These are phyloP conservation scores for Hemileia vastatrix DNA, from an alignment of 1,284 basidiomycete species.

Conservation along the genomic window DNA sequence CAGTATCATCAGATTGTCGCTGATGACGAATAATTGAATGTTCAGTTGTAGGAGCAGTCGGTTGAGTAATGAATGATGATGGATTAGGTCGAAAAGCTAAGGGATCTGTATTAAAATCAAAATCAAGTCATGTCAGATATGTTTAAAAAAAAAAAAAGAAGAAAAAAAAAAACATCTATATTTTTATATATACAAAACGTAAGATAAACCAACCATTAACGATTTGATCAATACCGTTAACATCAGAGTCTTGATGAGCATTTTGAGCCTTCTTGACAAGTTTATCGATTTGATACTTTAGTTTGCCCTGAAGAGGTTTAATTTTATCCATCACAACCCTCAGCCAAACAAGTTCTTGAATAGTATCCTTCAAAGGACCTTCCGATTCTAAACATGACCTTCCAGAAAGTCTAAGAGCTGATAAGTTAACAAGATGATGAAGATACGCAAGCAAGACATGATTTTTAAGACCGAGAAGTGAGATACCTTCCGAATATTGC, in stretches of 20 bases:
- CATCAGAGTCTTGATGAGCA: conserved; percentile 50
- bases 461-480: conserved; percentile 78
- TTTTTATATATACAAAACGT: too few species aligned
- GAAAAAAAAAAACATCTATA: conserved; percentile 1
- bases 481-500: conserved; percentile 71
- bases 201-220: conserved; percentile 54
- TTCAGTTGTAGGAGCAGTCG: background rate
- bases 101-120: conserved; percentile 55
- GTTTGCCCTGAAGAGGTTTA: conserved; percentile 61
- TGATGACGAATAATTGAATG: conserved; percentile 4
- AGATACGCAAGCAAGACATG: conserved; percentile 76
- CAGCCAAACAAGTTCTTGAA: conserved; percentile 14
- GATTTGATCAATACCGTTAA: conserved; percentile 51
- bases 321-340: conserved; percentile 48
- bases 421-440: conserved; percentile 69
- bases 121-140: background rate
- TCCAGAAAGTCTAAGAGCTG: conserved; percentile 59
- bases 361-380: conserved; percentile 53
- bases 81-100: conserved; percentile 86
- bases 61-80: conserved; percentile 32
- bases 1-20: too few species aligned
- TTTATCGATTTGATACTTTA: conserved; percentile 94
- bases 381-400: conserved; percentile 55
- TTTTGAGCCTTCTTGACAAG: conserved; percentile 61
- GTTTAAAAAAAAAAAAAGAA: conserved; percentile 7